These are phyloP conservation scores for Pichia deserticola DNA, from an alignment of 805 yeast species.

Conservation along the genomic window DNA sequence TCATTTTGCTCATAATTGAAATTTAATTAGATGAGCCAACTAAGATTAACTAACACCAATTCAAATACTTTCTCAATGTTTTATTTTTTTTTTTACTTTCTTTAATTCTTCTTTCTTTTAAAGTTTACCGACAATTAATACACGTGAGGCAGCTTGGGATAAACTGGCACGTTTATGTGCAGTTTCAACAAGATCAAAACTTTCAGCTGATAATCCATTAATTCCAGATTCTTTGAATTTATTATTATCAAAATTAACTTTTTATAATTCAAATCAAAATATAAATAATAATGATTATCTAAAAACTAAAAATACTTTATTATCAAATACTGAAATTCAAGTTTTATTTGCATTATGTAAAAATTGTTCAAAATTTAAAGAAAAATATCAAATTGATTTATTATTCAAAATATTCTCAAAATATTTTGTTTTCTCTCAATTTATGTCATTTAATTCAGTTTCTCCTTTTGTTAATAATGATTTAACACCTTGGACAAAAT, in stretches of 20 bases:
- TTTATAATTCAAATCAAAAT: not conserved
- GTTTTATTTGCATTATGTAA: conserved; percentile 49
- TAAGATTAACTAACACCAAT: too few relatives aligned
- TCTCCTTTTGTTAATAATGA: conserved; percentile 21
- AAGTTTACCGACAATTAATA: conserved; percentile 30
- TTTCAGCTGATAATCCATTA: conserved; percentile 13
- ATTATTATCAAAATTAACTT: conserved; percentile 1
- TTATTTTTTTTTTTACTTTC: not conserved
- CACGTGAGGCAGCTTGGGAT: conserved; percentile 32
- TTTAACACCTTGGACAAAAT: conserved; percentile 35
- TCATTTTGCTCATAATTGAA: too few relatives aligned
- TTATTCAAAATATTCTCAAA: conserved; percentile 38
- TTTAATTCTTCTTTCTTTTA: not conserved
- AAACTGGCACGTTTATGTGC: conserved; percentile 30
- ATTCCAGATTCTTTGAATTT: conserved; percentile 19
- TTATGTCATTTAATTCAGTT: conserved; percentile 33
- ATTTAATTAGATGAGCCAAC: too few relatives aligned
- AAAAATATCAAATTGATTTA: conserved; percentile 33
- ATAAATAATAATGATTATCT: not conserved
- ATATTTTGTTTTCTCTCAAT: conserved; percentile 40
- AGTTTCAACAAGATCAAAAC: conserved; percentile 13
- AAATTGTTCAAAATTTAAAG: conserved; percentile 31
- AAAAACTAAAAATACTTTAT: too few relatives aligned
- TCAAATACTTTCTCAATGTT: not conserved
- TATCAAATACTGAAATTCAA: conserved; percentile 35